Base-by-base conservation (phyloP, 257 asterid genomes). In the Galeopsis tetrahit region DNA sequence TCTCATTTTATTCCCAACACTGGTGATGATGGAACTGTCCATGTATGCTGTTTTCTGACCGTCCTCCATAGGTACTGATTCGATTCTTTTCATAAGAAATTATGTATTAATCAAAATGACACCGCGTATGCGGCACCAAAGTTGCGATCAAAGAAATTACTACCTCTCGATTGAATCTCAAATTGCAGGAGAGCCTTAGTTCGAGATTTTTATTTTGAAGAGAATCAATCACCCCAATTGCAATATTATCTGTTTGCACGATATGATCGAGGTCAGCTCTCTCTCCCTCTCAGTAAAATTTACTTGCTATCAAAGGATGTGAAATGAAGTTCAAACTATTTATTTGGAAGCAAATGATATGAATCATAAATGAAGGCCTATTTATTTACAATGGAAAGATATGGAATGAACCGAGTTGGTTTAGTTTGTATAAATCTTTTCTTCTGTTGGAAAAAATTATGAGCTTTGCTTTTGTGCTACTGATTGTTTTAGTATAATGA, bases 211-310 rank as follows among this genome's bases (percentile, higher is more conserved):
- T 65, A 90, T 95, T 61, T 87, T 95, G 44, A 85, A 82, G 92
- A 83, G 87, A 63, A 88, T 90, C 61, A 83, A 86, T 85, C 98
- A 92, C 80, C 99, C 98, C 0, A 95, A n/a, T n/a, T n/a, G n/a
- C n/a, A n/a, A 92, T 74, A 95, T 95, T 68, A 92, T 90, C 75
- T 89, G 94, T 10, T 79, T 95, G 84, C 96, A 88, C 83, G 99
- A 91, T 43, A 87, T 95, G 97, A 90, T 92, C 68, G 96, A 95
- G 97, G 99, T 95, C n/a, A 28, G 78, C 55, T 15, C 55, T 46
- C 43, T 11, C 15, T 58, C 38, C 21, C 17, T 46, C 8, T 35
- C 13, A 6, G 2, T 39, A 35, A 11, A 13, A 32, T 53, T 35
- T 15, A 2, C n/a, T 34, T 43, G 11, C 63, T 28, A 56, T 0